Percentiles rank a stretch among this genome's conserved stretches.
phyloP scores from a whole-genome alignment of 1,284 basidiomycete species.

The Moesziomyces sp. region DNA sequence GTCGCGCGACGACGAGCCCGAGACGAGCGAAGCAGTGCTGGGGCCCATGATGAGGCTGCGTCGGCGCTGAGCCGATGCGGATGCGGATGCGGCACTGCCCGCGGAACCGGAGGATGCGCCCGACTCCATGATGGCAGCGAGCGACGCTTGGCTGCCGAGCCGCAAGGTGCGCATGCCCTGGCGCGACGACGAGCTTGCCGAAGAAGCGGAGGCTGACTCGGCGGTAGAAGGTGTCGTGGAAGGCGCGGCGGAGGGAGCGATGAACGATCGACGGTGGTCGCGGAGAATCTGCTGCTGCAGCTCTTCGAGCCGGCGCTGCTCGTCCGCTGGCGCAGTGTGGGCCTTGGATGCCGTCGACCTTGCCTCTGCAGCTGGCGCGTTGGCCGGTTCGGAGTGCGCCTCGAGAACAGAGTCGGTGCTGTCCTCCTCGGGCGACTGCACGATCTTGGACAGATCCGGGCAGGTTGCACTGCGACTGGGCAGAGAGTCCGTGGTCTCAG shows the following conservation, averaged over 20 bases:
- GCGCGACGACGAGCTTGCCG: slow-evolving; percentile 19
- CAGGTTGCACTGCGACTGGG: slow-evolving; percentile 39
- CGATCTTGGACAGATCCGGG: slow-evolving; percentile 15
- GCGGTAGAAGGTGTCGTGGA: slow-evolving; percentile 4
- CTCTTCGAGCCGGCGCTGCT: slow-evolving; percentile 36
- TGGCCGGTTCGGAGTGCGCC: background rate
- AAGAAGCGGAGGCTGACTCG: slow-evolving; percentile 14
- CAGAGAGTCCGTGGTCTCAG: slow-evolving; percentile 2
- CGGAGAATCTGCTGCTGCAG: slow-evolving; percentile 41
- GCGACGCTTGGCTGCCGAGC: slow-evolving; percentile 49
- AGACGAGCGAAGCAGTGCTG: slow-evolving; percentile 4
- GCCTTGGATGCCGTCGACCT: slow-evolving; percentile 1
- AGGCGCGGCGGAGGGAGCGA: slow-evolving; percentile 10
- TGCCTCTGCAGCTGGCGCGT: background rate
- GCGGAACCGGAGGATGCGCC: slow-evolving; percentile 1
- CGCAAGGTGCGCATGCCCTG: slow-evolving; percentile 61
- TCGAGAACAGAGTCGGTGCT: background rate
- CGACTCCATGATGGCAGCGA: slow-evolving; percentile 38
- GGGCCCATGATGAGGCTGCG: slow-evolving; percentile 45
- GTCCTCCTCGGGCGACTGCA: background rate
- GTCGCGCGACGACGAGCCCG: slow-evolving; percentile 28
- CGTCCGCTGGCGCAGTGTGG: slow-evolving; percentile 15
- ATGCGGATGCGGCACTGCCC: slow-evolving; percentile 5
- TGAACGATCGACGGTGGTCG: slow-evolving; percentile 38
- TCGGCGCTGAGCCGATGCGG: slow-evolving; percentile 29